phyloP scores from a whole-genome alignment of 1,139 yeast genomes.

The Debaryomyces udenii region DNA sequence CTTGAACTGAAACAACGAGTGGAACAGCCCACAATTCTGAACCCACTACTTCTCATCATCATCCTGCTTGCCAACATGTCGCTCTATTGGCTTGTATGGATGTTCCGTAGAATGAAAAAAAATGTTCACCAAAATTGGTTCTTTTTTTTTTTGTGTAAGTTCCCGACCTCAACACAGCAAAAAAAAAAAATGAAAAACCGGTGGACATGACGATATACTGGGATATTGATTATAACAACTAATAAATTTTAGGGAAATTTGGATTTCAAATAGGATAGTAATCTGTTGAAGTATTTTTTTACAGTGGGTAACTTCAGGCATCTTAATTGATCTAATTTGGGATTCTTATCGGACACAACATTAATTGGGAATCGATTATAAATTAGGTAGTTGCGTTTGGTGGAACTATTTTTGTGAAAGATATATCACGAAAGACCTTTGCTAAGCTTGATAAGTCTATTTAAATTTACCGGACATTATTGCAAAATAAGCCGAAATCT shows the following conservation, averaged over 20 bases:
- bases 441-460: too few species aligned
- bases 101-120: not conserved
- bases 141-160: slow-evolving; percentile 10
- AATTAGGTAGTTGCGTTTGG: too few species aligned
- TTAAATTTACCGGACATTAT: too few species aligned
- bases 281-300: not conserved
- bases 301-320: too few species aligned
- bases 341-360: too few species aligned
- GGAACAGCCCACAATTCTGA: not conserved
- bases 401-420: too few species aligned
- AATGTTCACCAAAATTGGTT: slow-evolving; percentile 2
- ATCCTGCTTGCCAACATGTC: slow-evolving; percentile 6
- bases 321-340: too few species aligned
- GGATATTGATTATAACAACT: not conserved
- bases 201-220: slow-evolving; percentile 2
- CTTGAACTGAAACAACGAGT: slow-evolving; percentile 3
- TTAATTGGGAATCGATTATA: too few species aligned
- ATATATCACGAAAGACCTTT: too few species aligned
- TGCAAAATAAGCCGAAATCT: too few species aligned
- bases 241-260: slow-evolving; percentile 1
- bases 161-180: not conserved
- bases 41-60: not conserved
- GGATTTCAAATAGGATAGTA: slow-evolving; percentile 2
- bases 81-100: not conserved
- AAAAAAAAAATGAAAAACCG: slow-evolving; percentile 7